Conservation (phyloP, 495 filamentous ascomycete species). For the Articulospora tetracladia region DNA sequence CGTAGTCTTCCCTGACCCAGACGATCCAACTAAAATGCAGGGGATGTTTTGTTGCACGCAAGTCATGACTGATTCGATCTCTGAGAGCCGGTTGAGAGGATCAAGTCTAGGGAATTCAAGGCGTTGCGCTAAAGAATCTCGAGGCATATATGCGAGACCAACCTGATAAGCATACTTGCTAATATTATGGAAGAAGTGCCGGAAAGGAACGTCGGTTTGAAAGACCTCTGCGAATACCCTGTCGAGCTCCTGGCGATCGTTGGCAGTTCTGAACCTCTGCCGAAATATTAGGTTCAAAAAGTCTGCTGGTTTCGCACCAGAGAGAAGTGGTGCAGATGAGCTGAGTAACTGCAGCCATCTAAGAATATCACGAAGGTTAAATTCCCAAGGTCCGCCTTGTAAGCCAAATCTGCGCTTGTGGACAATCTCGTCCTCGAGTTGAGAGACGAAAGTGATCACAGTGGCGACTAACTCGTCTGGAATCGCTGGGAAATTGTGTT, state of each 20-base stretch:
- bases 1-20: conserved; percentile 82
- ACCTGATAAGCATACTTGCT: conserved; percentile 70
- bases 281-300: conserved; percentile 79
- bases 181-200: conserved; percentile 54
- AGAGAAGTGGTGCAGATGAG: conserved; percentile 49
- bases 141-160: conserved; percentile 65
- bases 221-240: conserved; percentile 60
- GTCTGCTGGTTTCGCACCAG: conserved; percentile 51
- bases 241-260: conserved; percentile 60
- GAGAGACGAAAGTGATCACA: conserved; percentile 77
- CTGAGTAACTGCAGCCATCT: conserved; percentile 79
- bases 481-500: conserved; percentile 65
- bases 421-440: conserved; percentile 66
- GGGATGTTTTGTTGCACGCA: conserved; percentile 85
- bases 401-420: conserved; percentile 63
- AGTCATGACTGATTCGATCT: conserved; percentile 81
- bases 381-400: conserved; percentile 93
- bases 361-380: conserved; percentile 89
- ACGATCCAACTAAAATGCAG: conserved; percentile 79
- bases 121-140: conserved; percentile 54
- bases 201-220: conserved; percentile 29
- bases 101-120: conserved; percentile 51
- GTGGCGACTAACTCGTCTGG: conserved; percentile 49
- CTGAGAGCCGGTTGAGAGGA: conserved; percentile 53
- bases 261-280: conserved; percentile 76